Evolutionary conservation across 2,329 filamentous ascomycete species (phyloP), one percentile per base, ranked within the genome.

Genomic region (Ophiocordyceps camponoti-rufipedis): DNA sequence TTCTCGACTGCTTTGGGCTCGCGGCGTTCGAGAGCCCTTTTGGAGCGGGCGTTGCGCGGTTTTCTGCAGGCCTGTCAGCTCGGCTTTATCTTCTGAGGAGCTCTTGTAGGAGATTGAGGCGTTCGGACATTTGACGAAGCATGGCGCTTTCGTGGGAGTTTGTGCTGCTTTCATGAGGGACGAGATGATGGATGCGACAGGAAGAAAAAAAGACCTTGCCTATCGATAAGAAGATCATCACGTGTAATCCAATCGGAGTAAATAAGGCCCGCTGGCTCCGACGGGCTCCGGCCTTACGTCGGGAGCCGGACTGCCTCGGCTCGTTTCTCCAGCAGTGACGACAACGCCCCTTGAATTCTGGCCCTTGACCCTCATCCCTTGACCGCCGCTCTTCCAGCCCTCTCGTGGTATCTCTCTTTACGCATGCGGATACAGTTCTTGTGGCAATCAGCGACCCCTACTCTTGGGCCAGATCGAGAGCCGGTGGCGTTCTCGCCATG

Each of bases 1-100:
- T 93, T 91, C 68, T 98, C 91, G 63, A 83, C 68, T 53, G 78
- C 70, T 64, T 95, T 94, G 47, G 91, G 85, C 58, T 85, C 88
- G 58, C 85, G 84, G 66, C 93, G 89, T 62, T 94, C 91, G 59
- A 96, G 80, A 52, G 85, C 88, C 55, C 91, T 82, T 73, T 94
- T 94, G 48, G 87, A 91, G 70, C 91, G 87, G 55, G 89, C 87
- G 65, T 75, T 78, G 51, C 71, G 69, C 52, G 74, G 74, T 64
- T 76, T 76, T 60, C 72, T 76, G 52, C 8, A 7, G 3, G 5
- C 5, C 4, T 3, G 39, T 48, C 38, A 52, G 45, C 12, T 33
- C 28, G 32, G 5, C 5, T 32, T 19, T 33, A 16, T 19, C 1
- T 13, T 13, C n/a, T 23, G n/a, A 12, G 10, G 8, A 18, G n/a